Conservation (phyloP, 2,329 filamentous ascomycete genomes). For the Chrysoporthe austroafricana region DNA sequence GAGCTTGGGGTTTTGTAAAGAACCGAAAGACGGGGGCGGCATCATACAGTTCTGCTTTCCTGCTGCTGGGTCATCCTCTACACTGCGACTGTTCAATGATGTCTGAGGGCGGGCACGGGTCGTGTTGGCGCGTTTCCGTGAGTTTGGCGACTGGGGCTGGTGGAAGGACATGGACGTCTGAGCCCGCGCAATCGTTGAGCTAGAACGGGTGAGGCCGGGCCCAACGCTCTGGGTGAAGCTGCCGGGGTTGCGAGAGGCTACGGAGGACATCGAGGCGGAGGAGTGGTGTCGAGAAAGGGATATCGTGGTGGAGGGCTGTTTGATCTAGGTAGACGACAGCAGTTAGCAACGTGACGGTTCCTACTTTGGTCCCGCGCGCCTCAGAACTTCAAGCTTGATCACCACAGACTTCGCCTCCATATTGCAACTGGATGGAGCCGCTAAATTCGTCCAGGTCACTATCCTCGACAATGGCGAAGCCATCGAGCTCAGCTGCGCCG, state of each 20-base stretch:
- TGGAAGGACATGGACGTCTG: slow-evolving; percentile 54
- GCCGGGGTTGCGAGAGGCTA: slow-evolving; percentile 43
- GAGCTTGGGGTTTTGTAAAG: slow-evolving; percentile 31
- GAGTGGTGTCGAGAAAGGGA: slow-evolving; percentile 45
- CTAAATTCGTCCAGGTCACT: slow-evolving; percentile 11
- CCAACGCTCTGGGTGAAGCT: slow-evolving; percentile 63
- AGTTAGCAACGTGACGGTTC: slow-evolving; percentile 8
- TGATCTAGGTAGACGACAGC: slow-evolving; percentile 38
- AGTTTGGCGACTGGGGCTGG: slow-evolving; percentile 53
- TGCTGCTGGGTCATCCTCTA: slow-evolving; percentile 34
- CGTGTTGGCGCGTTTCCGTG: slow-evolving; percentile 45
- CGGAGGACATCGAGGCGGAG: slow-evolving; percentile 45
- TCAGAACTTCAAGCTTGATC: background rate
- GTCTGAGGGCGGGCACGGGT: slow-evolving; percentile 46
- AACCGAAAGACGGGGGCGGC: slow-evolving; percentile 31
- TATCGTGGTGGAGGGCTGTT: slow-evolving; percentile 37
- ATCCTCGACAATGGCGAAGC: background rate
- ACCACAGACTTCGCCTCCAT: slow-evolving; percentile 16
- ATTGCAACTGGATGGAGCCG: slow-evolving; percentile 12
- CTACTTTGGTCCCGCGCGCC: background rate
- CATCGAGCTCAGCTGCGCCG: background rate
- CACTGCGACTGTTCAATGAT: slow-evolving; percentile 41
- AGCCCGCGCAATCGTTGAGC: slow-evolving; percentile 48
- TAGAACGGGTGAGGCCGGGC: slow-evolving; percentile 51
- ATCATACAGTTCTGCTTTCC: slow-evolving; percentile 45